A percentile compares a stretch with the other conserved stretches of the same genome.
Conservation (phyloP, 202 grass and related monocot genomes). For the Panicum hallii region DNA sequence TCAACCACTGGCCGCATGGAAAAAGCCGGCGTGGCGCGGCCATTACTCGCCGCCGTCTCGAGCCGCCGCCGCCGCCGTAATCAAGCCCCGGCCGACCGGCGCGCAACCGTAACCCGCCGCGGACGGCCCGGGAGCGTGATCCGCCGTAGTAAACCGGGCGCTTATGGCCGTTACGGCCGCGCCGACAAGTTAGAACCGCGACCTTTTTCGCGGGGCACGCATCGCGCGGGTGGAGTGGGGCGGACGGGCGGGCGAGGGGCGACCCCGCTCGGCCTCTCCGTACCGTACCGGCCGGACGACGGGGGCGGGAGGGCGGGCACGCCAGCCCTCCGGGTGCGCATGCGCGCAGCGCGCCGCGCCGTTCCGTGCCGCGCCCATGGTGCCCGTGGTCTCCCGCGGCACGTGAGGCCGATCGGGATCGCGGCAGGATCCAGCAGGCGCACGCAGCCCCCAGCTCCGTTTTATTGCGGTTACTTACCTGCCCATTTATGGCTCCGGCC, state of each 20-base stretch:
- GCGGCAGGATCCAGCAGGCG: neutral
- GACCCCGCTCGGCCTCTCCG: neutral
- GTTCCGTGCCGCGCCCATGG: neutral
- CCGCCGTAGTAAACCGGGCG: neutral
- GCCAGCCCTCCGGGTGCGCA: neutral
- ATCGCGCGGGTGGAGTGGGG: neutral
- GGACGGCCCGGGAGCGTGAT: neutral
- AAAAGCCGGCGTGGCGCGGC: neutral
- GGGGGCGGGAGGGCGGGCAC: neutral
- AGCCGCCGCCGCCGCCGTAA: neutral
- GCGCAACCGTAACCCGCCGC: conserved; percentile 17
- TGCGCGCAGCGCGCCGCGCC: neutral
- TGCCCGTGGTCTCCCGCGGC: neutral
- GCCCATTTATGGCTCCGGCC: neutral
- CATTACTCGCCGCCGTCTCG: conserved; percentile 43
- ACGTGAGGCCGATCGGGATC: conserved; percentile 23
- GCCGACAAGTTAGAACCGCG: conserved; percentile 40
- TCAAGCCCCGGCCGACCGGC: neutral
- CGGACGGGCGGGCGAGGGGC: neutral
- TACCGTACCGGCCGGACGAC: neutral
- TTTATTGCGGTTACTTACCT: conserved; percentile 27
- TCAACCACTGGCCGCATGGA: conserved; percentile 28
- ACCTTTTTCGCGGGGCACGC: neutral
- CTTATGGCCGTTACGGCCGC: conserved; percentile 35
- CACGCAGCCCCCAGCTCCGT: neutral